phyloP scores from a whole-genome alignment of 2,329 filamentous ascomycete genomes.

The Colletotrichum viniferum region DNA sequence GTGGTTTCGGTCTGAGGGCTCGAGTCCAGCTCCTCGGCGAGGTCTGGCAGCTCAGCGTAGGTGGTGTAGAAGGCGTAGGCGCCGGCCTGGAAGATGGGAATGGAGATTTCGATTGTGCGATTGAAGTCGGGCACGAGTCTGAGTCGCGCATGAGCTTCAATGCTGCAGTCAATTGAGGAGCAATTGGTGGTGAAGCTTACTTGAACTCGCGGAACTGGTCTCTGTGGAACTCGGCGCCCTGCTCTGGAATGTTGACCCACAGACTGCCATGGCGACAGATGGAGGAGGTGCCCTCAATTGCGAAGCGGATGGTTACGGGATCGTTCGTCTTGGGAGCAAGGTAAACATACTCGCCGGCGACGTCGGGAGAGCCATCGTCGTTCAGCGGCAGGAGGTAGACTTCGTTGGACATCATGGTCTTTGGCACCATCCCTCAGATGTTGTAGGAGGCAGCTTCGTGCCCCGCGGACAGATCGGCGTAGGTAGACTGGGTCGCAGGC shows the following conservation, averaged over 20 bases:
- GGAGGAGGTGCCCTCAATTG: slow-evolving; percentile 92
- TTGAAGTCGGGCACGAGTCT: slow-evolving; percentile 94
- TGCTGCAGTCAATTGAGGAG: neutral
- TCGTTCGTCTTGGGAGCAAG: slow-evolving; percentile 75
- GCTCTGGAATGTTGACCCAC: slow-evolving; percentile 92
- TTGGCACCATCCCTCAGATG: slow-evolving; percentile 56
- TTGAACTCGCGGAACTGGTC: slow-evolving; percentile 86
- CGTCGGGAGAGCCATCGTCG: slow-evolving; percentile 89
- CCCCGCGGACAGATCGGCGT: slow-evolving; percentile 20
- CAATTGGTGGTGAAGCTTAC: slow-evolving; percentile 54
- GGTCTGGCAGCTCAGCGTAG: slow-evolving; percentile 84
- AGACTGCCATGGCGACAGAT: slow-evolving; percentile 93
- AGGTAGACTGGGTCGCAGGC: neutral
- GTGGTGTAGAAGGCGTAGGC: slow-evolving; percentile 95
- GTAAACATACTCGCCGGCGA: slow-evolving; percentile 90
- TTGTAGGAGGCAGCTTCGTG: slow-evolving; percentile 23
- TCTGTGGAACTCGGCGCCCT: slow-evolving; percentile 77
- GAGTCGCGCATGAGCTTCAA: neutral
- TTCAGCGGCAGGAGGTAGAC: slow-evolving; percentile 90
- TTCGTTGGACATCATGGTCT: slow-evolving; percentile 69
- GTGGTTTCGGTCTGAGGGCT: slow-evolving; percentile 51
- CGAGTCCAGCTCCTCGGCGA: slow-evolving; percentile 61
- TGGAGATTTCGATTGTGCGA: slow-evolving; percentile 84
- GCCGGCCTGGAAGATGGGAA: slow-evolving; percentile 82
- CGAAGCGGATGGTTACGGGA: slow-evolving; percentile 84